These are phyloP conservation scores for Medicago truncatula DNA, from an alignment of 306 rosid genomes.

Conservation along the genomic window DNA sequence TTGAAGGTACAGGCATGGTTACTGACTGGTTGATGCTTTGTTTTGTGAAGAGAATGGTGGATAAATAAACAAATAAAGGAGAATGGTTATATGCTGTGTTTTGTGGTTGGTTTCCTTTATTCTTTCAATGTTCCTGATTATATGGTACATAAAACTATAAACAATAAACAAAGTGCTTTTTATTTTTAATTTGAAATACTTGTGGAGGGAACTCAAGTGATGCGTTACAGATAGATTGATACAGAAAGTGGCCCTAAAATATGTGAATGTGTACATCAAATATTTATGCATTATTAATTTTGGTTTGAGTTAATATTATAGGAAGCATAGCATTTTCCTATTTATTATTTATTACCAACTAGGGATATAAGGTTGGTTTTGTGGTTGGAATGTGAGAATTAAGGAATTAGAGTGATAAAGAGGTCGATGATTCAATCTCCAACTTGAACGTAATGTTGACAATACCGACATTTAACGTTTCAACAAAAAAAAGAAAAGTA, in stretches of 20 bases:
- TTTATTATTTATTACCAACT: too few species aligned
- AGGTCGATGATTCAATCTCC: too few species aligned
- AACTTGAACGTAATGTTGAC: too few species aligned
- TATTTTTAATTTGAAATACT: conserved; percentile 58
- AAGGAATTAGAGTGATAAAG: too few species aligned
- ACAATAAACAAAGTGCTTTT: conserved; percentile 39
- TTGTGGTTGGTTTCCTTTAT: not conserved
- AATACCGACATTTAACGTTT: too few species aligned
- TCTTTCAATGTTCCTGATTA: not conserved
- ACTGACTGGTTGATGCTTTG: conserved; percentile 54
- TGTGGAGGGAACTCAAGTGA: conserved; percentile 53
- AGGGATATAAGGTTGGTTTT: too few species aligned
- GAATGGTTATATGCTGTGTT: not conserved
- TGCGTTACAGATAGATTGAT: conserved; percentile 25
- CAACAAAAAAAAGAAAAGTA: too few species aligned
- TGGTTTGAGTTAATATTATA: not conserved
- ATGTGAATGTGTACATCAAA: not conserved
- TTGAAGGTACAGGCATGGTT: conserved; percentile 51
- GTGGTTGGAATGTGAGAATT: too few species aligned
- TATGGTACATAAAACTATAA: not conserved
- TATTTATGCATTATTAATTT: not conserved
- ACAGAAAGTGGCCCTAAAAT: not conserved
- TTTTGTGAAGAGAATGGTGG: conserved; percentile 49
- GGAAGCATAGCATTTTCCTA: too few species aligned
- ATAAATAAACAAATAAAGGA: conserved; percentile 20